These are phyloP conservation scores for Pleurotus cornucopiae DNA, from an alignment of 768 basidiomycete species.

Conservation along the genomic window DNA sequence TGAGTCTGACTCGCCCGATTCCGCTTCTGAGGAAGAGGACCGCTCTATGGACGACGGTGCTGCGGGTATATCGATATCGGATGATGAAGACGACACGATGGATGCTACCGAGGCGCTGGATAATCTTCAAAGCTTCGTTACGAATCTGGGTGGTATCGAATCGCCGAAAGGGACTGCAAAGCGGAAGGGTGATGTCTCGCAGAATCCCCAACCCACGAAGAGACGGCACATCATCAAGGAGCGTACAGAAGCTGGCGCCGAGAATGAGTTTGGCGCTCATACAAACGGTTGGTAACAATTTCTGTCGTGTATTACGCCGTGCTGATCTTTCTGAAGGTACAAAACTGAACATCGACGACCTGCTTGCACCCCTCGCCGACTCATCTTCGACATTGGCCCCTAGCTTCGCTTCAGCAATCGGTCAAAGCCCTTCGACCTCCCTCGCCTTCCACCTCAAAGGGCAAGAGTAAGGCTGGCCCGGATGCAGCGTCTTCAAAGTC, in stretches of 20 bases:
- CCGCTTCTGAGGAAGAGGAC: constrained; percentile 25
- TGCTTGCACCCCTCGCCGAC: too few species aligned
- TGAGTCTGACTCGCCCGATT: constrained; percentile 22
- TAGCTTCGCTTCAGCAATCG: too few species aligned
- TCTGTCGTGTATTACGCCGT: too few species aligned
- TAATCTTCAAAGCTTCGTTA: constrained; percentile 69
- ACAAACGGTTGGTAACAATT: too few species aligned
- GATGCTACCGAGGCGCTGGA: constrained; percentile 54
- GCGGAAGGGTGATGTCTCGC: constrained; percentile 25
- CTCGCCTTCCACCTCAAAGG: constrained; percentile 42
- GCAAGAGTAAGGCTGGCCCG: constrained; percentile 28
- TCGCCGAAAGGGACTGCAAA: constrained; percentile 64
- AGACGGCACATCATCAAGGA: constrained; percentile 62
- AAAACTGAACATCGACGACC: too few species aligned
- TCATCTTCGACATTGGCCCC: too few species aligned
- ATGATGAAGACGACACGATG: constrained; percentile 42
- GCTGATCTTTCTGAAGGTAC: too few species aligned
- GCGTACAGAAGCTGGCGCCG: constrained; percentile 72
- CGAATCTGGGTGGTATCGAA: constrained; percentile 44
- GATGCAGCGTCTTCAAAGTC: neutral
- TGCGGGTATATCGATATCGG: constrained; percentile 25
- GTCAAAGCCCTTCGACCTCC: constrained; percentile 48
- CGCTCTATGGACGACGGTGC: constrained; percentile 20
- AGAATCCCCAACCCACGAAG: constrained; percentile 36
- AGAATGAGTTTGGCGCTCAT: constrained; percentile 78